These are phyloP conservation scores for Tetradesmus lagerheimii DNA, from an alignment of 139 green algal genomes.

Conservation along the genomic window DNA sequence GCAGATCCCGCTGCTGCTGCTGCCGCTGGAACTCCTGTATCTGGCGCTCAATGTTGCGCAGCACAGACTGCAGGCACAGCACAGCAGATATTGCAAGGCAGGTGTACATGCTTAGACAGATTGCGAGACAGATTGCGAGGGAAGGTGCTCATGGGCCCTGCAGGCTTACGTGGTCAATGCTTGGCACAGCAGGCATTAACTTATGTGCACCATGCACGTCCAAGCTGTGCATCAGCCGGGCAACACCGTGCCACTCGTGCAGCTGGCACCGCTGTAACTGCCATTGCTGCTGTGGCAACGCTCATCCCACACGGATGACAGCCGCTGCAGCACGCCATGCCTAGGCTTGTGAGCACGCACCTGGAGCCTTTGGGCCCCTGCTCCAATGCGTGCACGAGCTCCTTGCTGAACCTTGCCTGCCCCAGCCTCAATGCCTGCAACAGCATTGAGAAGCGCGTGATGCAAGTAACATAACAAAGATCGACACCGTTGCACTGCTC, in stretches of 20 bases:
- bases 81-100: neutral
- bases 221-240: too few species aligned
- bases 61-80: constrained; percentile 38
- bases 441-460: neutral
- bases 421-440: constrained; percentile 36
- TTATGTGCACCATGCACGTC: too few species aligned
- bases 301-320: neutral
- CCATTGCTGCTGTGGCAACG: neutral
- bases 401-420: constrained; percentile 31
- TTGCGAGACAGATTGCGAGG: too few species aligned
- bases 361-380: constrained; percentile 12
- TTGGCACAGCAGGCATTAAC: too few species aligned
- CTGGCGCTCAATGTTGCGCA: constrained; percentile 50
- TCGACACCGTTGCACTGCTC: too few species aligned
- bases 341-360: neutral
- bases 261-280: neutral
- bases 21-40: constrained; percentile 44
- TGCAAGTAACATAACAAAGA: neutral
- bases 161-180: too few species aligned
- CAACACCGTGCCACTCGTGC: neutral
- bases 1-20: constrained; percentile 39
- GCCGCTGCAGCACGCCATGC: neutral
- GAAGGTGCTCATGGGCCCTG: too few species aligned
- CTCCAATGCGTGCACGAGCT: constrained; percentile 1
- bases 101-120: neutral